Evolutionary conservation across 257 asterid genomes (phyloP), one percentile per base, ranked within the genome.

Genomic region (Thymus mandschuricus): DNA sequence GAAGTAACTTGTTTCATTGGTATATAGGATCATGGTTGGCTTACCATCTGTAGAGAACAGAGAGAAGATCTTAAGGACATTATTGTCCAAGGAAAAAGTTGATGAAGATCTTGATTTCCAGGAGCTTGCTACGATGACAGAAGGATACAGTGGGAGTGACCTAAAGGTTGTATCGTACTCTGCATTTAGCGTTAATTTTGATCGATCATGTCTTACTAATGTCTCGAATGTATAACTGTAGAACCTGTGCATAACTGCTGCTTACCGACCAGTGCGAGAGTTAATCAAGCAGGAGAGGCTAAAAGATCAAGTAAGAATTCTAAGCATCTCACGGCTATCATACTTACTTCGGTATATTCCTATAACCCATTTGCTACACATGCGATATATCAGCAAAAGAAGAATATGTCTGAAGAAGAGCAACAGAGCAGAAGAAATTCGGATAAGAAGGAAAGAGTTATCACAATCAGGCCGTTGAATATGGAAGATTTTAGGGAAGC

Each of bases 61-160:
- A 72, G 97, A 87, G 81, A 81, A 77, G 80, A 93, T 93, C 66
- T 21, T 93, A 38, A 85, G 79, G 79, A 93, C 96, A 5, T 75
- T 91, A n/a, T 73, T 91, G 82, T 86, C 92, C 60, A 91, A 88
- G 74, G 97, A 93, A 80, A 85, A 66, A 77, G 85, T 89, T 59
- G 92, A 86, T 49, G 85, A 82, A 21, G 81, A 75, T 15, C 43
- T 91, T 68, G 86, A 89, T 76, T 87, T 81, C 66, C 75, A 64
- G 74, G 94, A 86, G 85, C 90, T 93, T 45, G 97, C 91, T 6
- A 71, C 82, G 3, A 82, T 81, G 88, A 89, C 96, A 0, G 96
- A 91, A 71, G 98, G 98, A 68, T 93, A 78, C 73, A 83, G 86
- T 64, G 98, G 97, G 61, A 93, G 98, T 81, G 98, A 93, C 80